Percentiles rank a stretch among this genome's conserved stretches.
These are phyloP conservation scores for Leccinum aurantiacum DNA, from an alignment of 768 basidiomycete genomes.

Conservation along the genomic window DNA sequence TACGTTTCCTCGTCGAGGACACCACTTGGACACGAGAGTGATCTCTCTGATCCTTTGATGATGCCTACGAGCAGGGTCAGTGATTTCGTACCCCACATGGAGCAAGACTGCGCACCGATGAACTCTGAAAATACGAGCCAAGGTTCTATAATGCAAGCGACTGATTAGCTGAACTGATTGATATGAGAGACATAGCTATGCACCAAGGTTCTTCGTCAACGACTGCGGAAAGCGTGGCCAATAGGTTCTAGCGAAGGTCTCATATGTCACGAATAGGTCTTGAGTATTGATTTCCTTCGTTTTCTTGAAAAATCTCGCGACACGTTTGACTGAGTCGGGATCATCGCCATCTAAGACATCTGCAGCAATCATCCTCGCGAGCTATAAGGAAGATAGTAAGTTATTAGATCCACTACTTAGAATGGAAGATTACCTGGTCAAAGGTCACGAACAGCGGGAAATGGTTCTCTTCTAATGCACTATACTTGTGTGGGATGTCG, in stretches of 20 bases:
- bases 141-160: slow-evolving; percentile 38
- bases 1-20: slow-evolving; percentile 49
- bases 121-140: slow-evolving; percentile 64
- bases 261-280: slow-evolving; percentile 42
- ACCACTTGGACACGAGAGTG: slow-evolving; percentile 36
- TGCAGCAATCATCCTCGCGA: slow-evolving; percentile 27
- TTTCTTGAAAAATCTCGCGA: slow-evolving; percentile 16
- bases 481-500: slow-evolving; percentile 47
- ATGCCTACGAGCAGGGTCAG: slow-evolving; percentile 39
- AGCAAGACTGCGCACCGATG: slow-evolving; percentile 44
- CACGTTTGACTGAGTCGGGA: background rate
- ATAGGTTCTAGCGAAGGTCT: slow-evolving; percentile 48
- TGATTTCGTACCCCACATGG: background rate
- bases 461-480: slow-evolving; percentile 54
- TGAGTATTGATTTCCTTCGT: slow-evolving; percentile 15
- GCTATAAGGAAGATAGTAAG: slow-evolving; percentile 14
- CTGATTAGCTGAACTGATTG: background rate
- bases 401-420: background rate
- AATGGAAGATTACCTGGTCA: slow-evolving; percentile 45
- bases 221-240: slow-evolving; percentile 59
- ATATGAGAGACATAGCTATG: background rate
- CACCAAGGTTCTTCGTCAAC: slow-evolving; percentile 40
- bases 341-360: slow-evolving; percentile 18
- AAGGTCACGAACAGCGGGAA: slow-evolving; percentile 74
- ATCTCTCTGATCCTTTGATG: slow-evolving; percentile 66